phyloP scores from a whole-genome alignment of 208 protist species.

The Angomonas deanei region DNA sequence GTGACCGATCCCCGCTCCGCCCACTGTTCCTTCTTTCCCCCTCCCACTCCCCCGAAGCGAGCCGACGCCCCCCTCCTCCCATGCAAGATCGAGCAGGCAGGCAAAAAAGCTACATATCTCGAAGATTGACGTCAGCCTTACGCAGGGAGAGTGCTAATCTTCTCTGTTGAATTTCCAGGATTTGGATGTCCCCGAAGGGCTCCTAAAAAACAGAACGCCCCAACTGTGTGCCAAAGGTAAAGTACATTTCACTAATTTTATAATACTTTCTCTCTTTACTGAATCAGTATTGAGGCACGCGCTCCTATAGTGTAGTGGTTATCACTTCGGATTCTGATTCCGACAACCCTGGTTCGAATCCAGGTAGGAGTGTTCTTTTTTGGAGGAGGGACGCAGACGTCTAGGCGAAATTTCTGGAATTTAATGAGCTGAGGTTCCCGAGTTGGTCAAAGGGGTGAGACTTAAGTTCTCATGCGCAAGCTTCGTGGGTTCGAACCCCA shows the following conservation, averaged over 20 bases:
- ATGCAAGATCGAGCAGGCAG: too few relatives aligned
- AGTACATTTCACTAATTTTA: too few relatives aligned
- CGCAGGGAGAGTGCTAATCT: constrained; percentile 78
- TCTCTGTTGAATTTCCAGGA: constrained; percentile 72
- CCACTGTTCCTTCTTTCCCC: too few relatives aligned
- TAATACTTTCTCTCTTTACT: neutral
- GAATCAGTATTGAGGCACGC: neutral
- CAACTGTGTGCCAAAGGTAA: too few relatives aligned
- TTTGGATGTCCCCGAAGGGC: constrained; percentile 58
- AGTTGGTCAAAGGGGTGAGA: constrained; percentile 76
- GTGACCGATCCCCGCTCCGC: too few relatives aligned
- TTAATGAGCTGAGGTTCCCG: constrained; percentile 39
- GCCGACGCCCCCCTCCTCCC: too few relatives aligned
- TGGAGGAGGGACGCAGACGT: too few relatives aligned
- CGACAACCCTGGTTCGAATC: constrained; percentile 91
- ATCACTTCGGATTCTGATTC: constrained; percentile 91
- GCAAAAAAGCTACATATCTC: constrained; percentile 49
- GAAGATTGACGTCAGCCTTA: constrained; percentile 77
- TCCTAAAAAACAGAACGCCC: constrained; percentile 20
- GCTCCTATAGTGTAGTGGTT: constrained; percentile 93
- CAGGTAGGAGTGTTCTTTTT: constrained; percentile 84
- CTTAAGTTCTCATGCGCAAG: constrained; percentile 61
- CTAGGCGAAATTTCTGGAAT: too few relatives aligned
- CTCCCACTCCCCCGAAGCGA: too few relatives aligned
- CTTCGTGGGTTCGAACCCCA: constrained; percentile 72